These are phyloP conservation scores for Monosporascus ibericus DNA, from an alignment of 2,329 filamentous ascomycete species.

Conservation along the genomic window DNA sequence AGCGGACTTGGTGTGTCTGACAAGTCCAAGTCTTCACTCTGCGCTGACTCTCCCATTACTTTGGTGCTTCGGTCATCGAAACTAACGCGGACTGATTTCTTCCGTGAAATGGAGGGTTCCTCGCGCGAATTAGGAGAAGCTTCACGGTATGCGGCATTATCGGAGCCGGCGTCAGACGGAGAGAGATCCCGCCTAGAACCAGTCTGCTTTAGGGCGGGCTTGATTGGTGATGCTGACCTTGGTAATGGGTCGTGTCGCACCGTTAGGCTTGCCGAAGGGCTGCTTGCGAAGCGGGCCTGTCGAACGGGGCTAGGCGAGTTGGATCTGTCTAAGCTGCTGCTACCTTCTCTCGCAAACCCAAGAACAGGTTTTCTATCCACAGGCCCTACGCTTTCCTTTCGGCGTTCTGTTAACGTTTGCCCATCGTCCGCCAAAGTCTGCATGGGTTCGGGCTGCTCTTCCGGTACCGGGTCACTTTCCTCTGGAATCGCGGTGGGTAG, in stretches of 20 bases:
- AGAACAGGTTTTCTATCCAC: constrained; percentile 18
- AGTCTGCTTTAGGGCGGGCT: constrained; percentile 66
- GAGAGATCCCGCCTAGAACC: constrained; percentile 49
- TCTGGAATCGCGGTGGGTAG: constrained; percentile 5
- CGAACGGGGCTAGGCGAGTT: constrained; percentile 58
- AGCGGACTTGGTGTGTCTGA: constrained; percentile 33
- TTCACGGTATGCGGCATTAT: constrained; percentile 30
- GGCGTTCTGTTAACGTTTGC: constrained; percentile 5
- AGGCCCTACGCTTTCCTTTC: constrained; percentile 7
- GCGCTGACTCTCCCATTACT: constrained; percentile 43
- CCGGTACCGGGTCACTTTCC: constrained; percentile 2
- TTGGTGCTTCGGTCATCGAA: constrained; percentile 64
- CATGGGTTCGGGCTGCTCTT: not conserved
- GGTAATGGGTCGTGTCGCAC: constrained; percentile 63
- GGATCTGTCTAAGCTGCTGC: constrained; percentile 25
- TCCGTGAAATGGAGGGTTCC: constrained; percentile 38
- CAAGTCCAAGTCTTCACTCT: constrained; percentile 31
- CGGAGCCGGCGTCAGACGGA: constrained; percentile 44
- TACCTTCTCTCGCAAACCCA: constrained; percentile 13
- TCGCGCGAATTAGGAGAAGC: constrained; percentile 24
- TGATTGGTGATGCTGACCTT: constrained; percentile 68
- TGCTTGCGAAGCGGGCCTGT: constrained; percentile 59
- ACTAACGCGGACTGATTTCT: constrained; percentile 67
- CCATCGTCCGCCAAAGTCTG: constrained; percentile 1
- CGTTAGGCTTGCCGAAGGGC: constrained; percentile 43